Evolutionary conservation across 139 green algal genomes (phyloP), one percentile per base, ranked within the genome.

Genomic region (Chlorella sorokiniana): DNA sequence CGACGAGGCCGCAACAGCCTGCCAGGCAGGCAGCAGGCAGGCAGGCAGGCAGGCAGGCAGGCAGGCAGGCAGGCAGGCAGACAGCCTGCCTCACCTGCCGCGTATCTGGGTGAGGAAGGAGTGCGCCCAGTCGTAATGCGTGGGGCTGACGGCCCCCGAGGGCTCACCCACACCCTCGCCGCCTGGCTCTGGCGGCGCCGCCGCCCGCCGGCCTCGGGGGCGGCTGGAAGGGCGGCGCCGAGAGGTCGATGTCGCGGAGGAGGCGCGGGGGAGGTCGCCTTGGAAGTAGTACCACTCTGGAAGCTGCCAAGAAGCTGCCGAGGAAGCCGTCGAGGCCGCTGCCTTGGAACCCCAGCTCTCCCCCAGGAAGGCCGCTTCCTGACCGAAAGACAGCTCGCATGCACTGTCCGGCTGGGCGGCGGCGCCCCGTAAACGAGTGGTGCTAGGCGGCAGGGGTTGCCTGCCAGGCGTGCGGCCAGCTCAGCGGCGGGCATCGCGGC

Each of bases 51-150:
- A 22, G 37, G 64, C 64, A 45, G 64, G 20, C 33, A 69, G 61
- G 16, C 29, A n/a, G 8, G 23, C 10, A 71, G 64, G 64, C 9
- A 3, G 31, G 37, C 20, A 22, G 42, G 69, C 44, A 44, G 44
- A 31, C 33, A 27, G 33, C 42, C 3, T 27, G 9, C 40, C 69
- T 52, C 37, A 56, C 73, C 73, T 69, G 54, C 73, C 73, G 5
- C 52, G 22, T 25, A 79, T 69, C 73, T 79, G 73, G 14, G 73
- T 79, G 35, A 79, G 73, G 54, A 79, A 79, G 37, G 73, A 79
- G 27, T 79, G 73, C 52, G 25, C 40, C 9, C 51, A 22, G 73
- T 79, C 73, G 37, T 79, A 79, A 54, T 79, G 73, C 16, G 73
- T 79, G 73, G 73, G 73, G n/a, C 51, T 69, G 38, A 79, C 14